Base-by-base conservation (phyloP, 306 rosid genomes). In the Castanospermum australe region DNA sequence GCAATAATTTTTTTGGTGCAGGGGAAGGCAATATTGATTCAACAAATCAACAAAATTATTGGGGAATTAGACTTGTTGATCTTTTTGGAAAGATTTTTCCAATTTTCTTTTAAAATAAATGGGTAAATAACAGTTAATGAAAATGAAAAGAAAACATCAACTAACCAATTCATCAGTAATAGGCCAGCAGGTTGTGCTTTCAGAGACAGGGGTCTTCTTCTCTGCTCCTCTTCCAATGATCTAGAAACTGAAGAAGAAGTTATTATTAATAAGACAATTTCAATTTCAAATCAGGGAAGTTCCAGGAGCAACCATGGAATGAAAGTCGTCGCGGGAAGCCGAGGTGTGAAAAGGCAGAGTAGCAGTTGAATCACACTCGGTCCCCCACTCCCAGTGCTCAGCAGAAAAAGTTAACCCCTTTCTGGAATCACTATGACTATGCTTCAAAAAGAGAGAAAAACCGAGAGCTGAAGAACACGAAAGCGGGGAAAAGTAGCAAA, bases 321-420 rank as follows among this genome's bases (percentile, higher is more conserved):
- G 52, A 55, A 69, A 51, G 28, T 8, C 4, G 28, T 8, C 4
- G 22, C 4, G 14, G 35, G 70, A 20, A 59, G 69, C 41, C 0
- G 24, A 76, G 54, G 68, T 61, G 62, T 57, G 77, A 81, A 81
- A 63, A 21, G 33, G 78, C 12, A 62, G 12, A 51, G 76, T 39
- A 24, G 62, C 54, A 36, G 57, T 5, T 17, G 68, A 78, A 56
- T 78, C 60, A 77, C 75, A 76, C 39, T 8, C 21, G 21, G 47
- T 4, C 4, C n/a, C 39, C 22, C n/a, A n/a, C n/a, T n/a, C n/a
- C 25, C 44, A 14, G 39, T 5, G 12, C 60, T 59, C 12, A 44
- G 75, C 59, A 14, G 67, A 15, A 68, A 28, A 63, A 61, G 21
- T 60, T 35, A 2, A 42, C 24, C 9, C 30, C 32, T 32, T 54